Conservation (phyloP, 148 eudicot species). For the Rhododendron molle region DNA sequence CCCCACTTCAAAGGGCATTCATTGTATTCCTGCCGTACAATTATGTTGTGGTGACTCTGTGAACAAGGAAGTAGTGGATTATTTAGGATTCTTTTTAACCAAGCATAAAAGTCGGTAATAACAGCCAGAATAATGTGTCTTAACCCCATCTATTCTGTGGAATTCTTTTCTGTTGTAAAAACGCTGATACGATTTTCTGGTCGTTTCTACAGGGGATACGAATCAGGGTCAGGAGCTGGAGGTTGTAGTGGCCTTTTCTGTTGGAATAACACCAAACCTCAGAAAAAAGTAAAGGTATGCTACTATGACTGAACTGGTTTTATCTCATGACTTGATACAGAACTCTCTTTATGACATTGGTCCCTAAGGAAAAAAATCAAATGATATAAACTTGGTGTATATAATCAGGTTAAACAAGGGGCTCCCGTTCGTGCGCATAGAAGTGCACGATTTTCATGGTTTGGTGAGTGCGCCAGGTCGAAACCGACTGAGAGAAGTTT, state of each 20-base stretch:
- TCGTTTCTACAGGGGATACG: constrained; percentile 63
- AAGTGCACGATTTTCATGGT: constrained; percentile 59
- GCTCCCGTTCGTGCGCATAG: constrained; percentile 33
- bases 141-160: background rate
- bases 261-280: constrained; percentile 59
- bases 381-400: background rate
- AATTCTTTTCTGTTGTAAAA: background rate
- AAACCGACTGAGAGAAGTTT: constrained; percentile 26
- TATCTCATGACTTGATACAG: background rate
- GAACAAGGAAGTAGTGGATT: background rate
- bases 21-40: background rate
- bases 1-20: background rate
- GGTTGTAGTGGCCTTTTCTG: constrained; percentile 82
- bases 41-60: background rate
- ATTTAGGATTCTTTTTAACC: background rate
- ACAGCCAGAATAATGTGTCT: background rate
- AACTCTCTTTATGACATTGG: background rate
- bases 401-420: constrained; percentile 52
- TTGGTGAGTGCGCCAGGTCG: constrained; percentile 60
- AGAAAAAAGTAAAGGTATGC: constrained; percentile 53
- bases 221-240: constrained; percentile 69
- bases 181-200: background rate
- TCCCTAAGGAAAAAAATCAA: background rate
- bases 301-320: background rate
- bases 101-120: background rate